phyloP scores from a whole-genome alignment of 2,329 filamentous ascomycete species.

The Diaporthe vaccinii region DNA sequence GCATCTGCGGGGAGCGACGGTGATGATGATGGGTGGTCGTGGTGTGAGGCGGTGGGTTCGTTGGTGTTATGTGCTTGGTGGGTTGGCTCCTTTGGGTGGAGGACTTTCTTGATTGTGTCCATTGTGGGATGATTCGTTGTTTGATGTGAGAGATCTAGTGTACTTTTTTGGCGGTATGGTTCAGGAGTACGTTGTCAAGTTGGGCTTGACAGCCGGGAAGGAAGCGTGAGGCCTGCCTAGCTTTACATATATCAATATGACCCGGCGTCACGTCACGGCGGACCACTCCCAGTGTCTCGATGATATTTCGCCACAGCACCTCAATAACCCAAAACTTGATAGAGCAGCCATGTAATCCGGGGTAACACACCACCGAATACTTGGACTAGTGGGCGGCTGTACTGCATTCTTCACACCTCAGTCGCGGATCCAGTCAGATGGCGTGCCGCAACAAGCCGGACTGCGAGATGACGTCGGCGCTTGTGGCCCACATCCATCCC shows the following conservation, averaged over 20 bases:
- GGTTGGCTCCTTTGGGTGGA: slow-evolving; percentile 36
- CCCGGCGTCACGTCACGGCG: neutral
- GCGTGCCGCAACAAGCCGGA: neutral
- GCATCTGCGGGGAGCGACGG: neutral
- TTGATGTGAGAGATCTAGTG: neutral
- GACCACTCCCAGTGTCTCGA: neutral
- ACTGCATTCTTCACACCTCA: too few species aligned
- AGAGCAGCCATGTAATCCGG: neutral
- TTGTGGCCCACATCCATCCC: slow-evolving; percentile 11
- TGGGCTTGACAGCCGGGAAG: neutral
- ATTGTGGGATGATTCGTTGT: slow-evolving; percentile 11
- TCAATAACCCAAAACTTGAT: too few species aligned
- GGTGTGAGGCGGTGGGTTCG: slow-evolving; percentile 21
- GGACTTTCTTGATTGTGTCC: slow-evolving; percentile 40
- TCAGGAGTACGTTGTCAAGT: neutral
- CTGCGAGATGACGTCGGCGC: slow-evolving; percentile 10
- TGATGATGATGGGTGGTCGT: neutral
- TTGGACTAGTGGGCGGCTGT: neutral
- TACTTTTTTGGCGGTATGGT: neutral
- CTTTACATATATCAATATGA: neutral
- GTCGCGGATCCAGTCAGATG: neutral
- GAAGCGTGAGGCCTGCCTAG: neutral
- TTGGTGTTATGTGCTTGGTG: slow-evolving; percentile 22
- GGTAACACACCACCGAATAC: neutral
- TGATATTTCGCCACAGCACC: slow-evolving; percentile 12